These are phyloP conservation scores for Pseudozyma thailandica DNA, from an alignment of 1,284 basidiomycete species.

Conservation along the genomic window DNA sequence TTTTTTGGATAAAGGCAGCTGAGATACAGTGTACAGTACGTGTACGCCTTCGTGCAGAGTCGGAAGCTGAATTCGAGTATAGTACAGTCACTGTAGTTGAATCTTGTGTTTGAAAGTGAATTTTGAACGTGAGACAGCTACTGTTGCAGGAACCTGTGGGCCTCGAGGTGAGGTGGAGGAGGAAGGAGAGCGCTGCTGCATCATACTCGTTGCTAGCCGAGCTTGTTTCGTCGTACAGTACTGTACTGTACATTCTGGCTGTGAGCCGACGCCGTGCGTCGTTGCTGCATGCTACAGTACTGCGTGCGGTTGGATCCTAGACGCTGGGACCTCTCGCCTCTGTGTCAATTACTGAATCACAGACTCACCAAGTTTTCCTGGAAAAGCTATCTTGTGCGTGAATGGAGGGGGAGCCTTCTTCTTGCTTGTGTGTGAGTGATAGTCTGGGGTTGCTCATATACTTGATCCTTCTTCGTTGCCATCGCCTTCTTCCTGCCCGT, in stretches of 20 bases:
- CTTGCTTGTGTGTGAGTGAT: not conserved
- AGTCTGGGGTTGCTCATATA: not conserved
- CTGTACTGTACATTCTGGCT: too few relatives aligned
- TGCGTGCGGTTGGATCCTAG: not conserved
- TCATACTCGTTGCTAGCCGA: conserved; percentile 3
- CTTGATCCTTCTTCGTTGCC: not conserved
- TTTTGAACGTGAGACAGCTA: not conserved
- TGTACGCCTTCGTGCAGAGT: too few relatives aligned
- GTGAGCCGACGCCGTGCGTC: not conserved
- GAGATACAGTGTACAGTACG: too few relatives aligned
- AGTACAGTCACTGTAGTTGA: too few relatives aligned
- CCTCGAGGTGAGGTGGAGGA: not conserved
- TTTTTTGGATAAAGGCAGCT: too few relatives aligned
- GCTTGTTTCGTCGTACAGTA: not conserved
- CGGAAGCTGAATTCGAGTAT: not conserved
- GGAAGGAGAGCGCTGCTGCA: too few relatives aligned
- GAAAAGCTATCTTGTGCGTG: too few relatives aligned
- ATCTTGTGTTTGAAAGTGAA: not conserved
- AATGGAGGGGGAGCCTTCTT: not conserved
- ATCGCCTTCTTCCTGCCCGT: too few relatives aligned
- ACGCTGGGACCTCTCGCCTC: not conserved
- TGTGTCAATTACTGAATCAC: too few relatives aligned
- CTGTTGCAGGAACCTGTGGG: too few relatives aligned
- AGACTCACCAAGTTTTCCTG: too few relatives aligned
- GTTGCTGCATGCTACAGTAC: not conserved